A percentile compares a stretch with the other conserved stretches of the same genome.
phyloP scores from a whole-genome alignment of 306 rosid genomes.

The Prunus mira region DNA sequence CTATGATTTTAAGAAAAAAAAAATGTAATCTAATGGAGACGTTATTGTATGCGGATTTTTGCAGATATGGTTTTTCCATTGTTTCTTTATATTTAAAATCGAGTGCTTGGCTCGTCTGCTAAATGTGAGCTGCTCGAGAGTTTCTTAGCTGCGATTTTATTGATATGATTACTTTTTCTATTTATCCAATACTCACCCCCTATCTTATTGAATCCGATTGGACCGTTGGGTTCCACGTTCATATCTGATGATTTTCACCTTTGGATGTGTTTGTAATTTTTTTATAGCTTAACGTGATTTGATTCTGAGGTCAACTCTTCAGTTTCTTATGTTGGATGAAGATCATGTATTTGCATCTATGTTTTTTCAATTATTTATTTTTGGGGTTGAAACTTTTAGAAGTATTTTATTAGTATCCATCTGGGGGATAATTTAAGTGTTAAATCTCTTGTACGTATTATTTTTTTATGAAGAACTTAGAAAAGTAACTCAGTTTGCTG shows the following conservation, averaged over 20 bases:
- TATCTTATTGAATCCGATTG: constrained; percentile 11
- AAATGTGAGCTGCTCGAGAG: constrained; percentile 12
- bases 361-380: background rate
- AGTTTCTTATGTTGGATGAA: background rate
- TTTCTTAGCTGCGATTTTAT: background rate
- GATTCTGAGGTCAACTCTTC: background rate
- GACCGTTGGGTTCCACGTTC: background rate
- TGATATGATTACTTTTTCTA: background rate
- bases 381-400: background rate
- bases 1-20: background rate
- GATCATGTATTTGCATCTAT: background rate
- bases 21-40: background rate
- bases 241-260: background rate
- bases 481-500: background rate
- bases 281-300: background rate
- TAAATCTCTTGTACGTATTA: background rate
- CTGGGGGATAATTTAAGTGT: background rate
- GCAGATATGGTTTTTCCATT: background rate
- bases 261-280: background rate
- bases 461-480: background rate
- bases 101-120: background rate
- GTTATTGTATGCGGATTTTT: background rate
- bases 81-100: background rate
- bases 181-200: background rate
- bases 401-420: background rate